Evolutionary conservation across 2,329 filamentous ascomycete genomes (phyloP).

Genomic region (Ceratocystis lukuohia): DNA sequence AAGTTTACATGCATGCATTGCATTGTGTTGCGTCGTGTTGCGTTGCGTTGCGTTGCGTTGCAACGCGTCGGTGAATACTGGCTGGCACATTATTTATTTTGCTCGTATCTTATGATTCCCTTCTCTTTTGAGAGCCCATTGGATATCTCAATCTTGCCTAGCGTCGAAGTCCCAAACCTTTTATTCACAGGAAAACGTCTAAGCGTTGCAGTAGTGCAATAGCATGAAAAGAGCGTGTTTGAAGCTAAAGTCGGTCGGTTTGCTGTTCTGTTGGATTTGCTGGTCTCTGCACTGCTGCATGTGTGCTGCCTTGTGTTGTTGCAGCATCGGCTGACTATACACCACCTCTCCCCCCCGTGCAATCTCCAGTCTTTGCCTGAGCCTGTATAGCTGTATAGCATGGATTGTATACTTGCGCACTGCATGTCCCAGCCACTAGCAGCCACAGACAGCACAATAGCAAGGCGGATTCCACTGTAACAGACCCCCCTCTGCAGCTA

Average conservation of each 20-base stretch:
- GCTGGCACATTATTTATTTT: not conserved
- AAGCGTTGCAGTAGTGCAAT: conserved; percentile 10
- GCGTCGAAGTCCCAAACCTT: not conserved
- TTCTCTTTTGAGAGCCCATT: not conserved
- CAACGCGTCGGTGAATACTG: too few species aligned
- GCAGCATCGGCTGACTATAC: not conserved
- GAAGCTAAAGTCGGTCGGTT: not conserved
- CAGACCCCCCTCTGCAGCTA: not conserved
- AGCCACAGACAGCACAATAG: not conserved
- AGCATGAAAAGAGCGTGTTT: not conserved
- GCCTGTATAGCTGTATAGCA: conserved; percentile 6
- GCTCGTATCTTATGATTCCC: not conserved
- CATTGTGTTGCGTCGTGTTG: too few species aligned
- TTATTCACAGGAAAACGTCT: not conserved
- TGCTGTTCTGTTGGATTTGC: not conserved
- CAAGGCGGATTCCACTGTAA: not conserved
- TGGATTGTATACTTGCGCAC: not conserved
- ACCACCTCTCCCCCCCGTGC: not conserved
- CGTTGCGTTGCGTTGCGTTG: too few species aligned
- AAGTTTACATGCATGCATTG: too few species aligned
- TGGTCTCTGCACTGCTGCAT: too few species aligned
- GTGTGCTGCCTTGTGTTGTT: not conserved
- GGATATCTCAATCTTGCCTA: conserved; percentile 1
- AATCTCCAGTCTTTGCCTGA: not conserved
- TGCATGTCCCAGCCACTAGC: not conserved